Evolutionary conservation across 805 yeast species (phyloP).

Genomic region (Candida sonorensis): DNA sequence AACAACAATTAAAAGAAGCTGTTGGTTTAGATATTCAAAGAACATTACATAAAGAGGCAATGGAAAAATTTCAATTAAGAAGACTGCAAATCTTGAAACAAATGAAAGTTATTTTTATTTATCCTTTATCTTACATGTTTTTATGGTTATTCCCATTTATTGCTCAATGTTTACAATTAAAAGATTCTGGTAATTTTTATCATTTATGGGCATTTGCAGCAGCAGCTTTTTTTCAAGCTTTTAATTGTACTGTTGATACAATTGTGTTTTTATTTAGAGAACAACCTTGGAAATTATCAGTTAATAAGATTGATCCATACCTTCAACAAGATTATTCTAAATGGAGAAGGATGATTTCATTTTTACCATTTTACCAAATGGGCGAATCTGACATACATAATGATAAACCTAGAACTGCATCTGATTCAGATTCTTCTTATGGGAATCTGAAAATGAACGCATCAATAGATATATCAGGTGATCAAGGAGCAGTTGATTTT

Average conservation of each 20-base stretch:
- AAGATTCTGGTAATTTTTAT: slow-evolving; percentile 46
- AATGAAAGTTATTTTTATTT: slow-evolving; percentile 71
- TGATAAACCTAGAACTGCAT: neutral
- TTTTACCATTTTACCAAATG: slow-evolving; percentile 23
- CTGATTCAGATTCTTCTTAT: too few relatives aligned
- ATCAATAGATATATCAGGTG: too few relatives aligned
- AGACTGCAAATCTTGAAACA: slow-evolving; percentile 67
- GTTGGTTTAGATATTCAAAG: slow-evolving; percentile 26
- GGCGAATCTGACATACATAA: neutral
- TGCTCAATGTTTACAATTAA: slow-evolving; percentile 45
- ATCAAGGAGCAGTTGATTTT: too few relatives aligned
- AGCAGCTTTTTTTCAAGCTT: slow-evolving; percentile 74
- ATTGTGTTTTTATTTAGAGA: slow-evolving; percentile 72
- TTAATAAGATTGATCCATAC: slow-evolving; percentile 17
- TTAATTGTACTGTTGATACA: slow-evolving; percentile 73
- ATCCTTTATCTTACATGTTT: slow-evolving; percentile 75
- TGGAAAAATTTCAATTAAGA: slow-evolving; percentile 54
- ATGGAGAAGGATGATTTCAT: slow-evolving; percentile 19
- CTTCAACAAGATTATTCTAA: slow-evolving; percentile 8
- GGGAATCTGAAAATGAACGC: too few relatives aligned
- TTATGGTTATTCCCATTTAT: slow-evolving; percentile 81
- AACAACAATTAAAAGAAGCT: slow-evolving; percentile 12
- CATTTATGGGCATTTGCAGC: slow-evolving; percentile 57
- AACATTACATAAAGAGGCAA: slow-evolving; percentile 50
- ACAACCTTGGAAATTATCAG: slow-evolving; percentile 57